Evolutionary conservation across 1,284 basidiomycete species (phyloP), one percentile per base, ranked within the genome.

Genomic region (Golubevia pallescens): DNA sequence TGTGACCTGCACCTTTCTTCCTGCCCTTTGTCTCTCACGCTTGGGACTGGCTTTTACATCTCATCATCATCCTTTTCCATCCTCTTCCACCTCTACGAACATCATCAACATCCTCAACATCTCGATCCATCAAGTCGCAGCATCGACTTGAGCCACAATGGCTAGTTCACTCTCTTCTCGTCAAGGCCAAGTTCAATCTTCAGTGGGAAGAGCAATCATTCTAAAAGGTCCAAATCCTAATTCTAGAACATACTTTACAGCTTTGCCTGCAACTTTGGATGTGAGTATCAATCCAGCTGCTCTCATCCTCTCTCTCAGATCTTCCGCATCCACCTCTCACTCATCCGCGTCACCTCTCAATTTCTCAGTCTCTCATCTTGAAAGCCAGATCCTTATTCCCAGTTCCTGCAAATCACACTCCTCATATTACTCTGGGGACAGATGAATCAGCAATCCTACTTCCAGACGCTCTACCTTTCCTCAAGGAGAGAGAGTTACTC

Each of bases 401-500:
- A 1, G 64, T 81, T 3, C 81, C 81, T 8, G 69, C 79, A 0
- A 75, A 73, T 23, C 73, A 77, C 58, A 75, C 77, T 3, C 77
- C 81, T 8, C 70, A 78, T 58, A 72, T 83, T 55, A 72, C 78
- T 1, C 68, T 80, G 19, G 78, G 74, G 6, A 56, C 68, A 1
- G 70, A 80, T 19, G 69, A 72, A 62, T 66, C 74, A 34, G 78
- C 79, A 24, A 71, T 80, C 63, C 62, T 83, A 23, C 67, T 81
- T n/a, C 56, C 74, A 21, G 81, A 83, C 59, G 73, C 78, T 1
- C 71, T 77, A 62, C 74, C 74, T 4, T 78, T 79, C 55, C 66
- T 83, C 6, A 72, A 75, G 57, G 81, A 83, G 56, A 68, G 81
- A 20, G 81, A 83, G 52, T 64, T 80, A 6, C 61, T 83, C 20